Base-by-base conservation (phyloP, 2,329 filamentous ascomycete species). In the Aspergillus sp. region DNA sequence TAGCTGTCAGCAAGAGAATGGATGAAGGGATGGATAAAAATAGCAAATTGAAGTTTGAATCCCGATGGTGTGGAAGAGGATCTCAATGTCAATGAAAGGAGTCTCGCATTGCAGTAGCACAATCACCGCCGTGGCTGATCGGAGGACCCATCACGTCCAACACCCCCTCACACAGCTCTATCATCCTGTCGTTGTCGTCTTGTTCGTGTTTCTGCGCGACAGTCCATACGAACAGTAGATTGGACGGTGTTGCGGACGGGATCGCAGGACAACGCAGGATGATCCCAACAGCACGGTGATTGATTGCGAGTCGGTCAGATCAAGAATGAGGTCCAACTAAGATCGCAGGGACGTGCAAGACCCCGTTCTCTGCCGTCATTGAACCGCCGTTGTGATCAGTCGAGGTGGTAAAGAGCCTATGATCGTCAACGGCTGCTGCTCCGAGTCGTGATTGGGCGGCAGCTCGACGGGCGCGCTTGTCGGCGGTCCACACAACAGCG, bases 401-500 rank as follows among this genome's bases (percentile, higher is more conserved):
- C 43, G 45, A 23, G 9, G 42, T 29, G 25, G 43, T 29, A 38
- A 53, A 17, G 41, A 49, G 40, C 55, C 57, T 58, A 58, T 58
- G 51, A 53, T 52, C 51, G 31, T 45, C 52, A 51, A 42, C 46
- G 44, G 52, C 38, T 29, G 25, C 45, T 41, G 42, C 45, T 20
- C 40, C 36, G 21, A 45, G 20, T 41, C 11, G 49, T 44, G 45
- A 59, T 57, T 59, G 57, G 57, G 45, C 11, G 21, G 11, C 3
- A n/a, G 32, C 34, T 23, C 20, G 32, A 48, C 13, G 19, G 19
- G 31, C 31, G 40, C 40, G 40, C 40, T 42, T 42, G 14, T 42
- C 9, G 40, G 6, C 40, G 16, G 40, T 19, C 40, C 40, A 42
- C 40, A 42, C 40, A 42, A 14, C 40, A 42, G 40, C 40, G 11